Percentiles rank a stretch among this genome's conserved stretches.
Evolutionary conservation across 805 yeast species (phyloP).

Genomic region (Babjeviella inositovora): DNA sequence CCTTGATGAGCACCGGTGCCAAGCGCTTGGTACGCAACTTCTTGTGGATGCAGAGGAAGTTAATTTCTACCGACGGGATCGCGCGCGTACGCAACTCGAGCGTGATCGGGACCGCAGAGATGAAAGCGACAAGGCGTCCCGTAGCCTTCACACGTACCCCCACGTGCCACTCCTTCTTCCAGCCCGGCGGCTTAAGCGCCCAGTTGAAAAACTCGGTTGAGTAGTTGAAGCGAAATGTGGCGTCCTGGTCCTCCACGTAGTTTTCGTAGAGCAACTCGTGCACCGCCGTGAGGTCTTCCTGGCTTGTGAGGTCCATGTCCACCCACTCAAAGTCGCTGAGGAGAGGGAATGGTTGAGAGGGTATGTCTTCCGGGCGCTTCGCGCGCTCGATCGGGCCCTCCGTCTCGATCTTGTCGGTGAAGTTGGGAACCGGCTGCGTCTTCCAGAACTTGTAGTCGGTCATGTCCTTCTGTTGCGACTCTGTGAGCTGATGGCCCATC

Average conservation of each 20-base stretch:
- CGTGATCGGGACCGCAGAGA: conserved; percentile 74
- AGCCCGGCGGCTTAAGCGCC: conserved; percentile 93
- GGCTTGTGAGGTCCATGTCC: conserved; percentile 45
- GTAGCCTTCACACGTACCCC: conserved; percentile 79
- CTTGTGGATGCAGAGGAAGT: conserved; percentile 88
- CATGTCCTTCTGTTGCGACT: conserved; percentile 53
- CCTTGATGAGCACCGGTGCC: conserved; percentile 88
- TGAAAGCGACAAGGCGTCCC: conserved; percentile 77
- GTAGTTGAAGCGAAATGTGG: conserved; percentile 83
- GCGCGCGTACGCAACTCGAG: conserved; percentile 36
- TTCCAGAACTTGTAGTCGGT: conserved; percentile 93
- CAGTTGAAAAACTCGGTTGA: conserved; percentile 71
- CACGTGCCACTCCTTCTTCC: conserved; percentile 76
- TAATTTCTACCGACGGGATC: conserved; percentile 70
- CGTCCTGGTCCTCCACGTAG: conserved; percentile 90
- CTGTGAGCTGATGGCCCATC: conserved; percentile 36
- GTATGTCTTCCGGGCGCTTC: conserved; percentile 60
- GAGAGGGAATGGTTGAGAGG: conserved; percentile 55
- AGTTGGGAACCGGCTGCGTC: conserved; percentile 84
- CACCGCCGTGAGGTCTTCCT: conserved; percentile 55
- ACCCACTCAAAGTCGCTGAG: conserved; percentile 81
- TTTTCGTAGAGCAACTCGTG: conserved; percentile 71
- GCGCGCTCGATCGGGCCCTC: conserved; percentile 72
- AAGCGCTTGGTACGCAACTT: conserved; percentile 84
- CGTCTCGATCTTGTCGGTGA: conserved; percentile 45